phyloP scores from a whole-genome alignment of 1,284 basidiomycete species.

The Heterobasidion annosum region DNA sequence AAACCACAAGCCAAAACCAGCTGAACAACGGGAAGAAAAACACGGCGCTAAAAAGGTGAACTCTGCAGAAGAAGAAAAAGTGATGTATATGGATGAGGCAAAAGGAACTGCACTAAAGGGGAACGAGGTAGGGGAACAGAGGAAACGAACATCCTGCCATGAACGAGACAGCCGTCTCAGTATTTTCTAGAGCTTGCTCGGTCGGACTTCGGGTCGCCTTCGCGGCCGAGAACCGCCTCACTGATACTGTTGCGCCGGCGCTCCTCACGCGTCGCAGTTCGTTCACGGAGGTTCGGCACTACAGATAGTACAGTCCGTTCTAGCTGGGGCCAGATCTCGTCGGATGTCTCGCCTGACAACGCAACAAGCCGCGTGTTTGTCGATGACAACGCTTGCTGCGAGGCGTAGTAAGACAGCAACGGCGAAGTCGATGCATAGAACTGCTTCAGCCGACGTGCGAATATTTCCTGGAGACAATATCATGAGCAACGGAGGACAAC shows the following conservation, averaged over 20 bases:
- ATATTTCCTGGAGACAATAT: slow-evolving; percentile 54
- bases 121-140: neutral
- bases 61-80: neutral
- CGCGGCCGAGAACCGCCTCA: slow-evolving; percentile 27
- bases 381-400: slow-evolving; percentile 14
- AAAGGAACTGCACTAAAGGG: neutral
- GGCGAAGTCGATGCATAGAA: slow-evolving; percentile 90
- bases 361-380: slow-evolving; percentile 46
- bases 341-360: slow-evolving; percentile 76
- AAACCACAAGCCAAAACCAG: neutral
- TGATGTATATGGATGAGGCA: neutral
- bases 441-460: slow-evolving; percentile 69
- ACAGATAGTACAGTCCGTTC: slow-evolving; percentile 48
- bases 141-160: neutral
- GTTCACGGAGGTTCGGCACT: slow-evolving; percentile 50
- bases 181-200: neutral
- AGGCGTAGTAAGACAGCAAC: slow-evolving; percentile 71
- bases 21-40: neutral
- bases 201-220: slow-evolving; percentile 7
- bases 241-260: slow-evolving; percentile 41
- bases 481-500: neutral
- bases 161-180: too few relatives aligned
- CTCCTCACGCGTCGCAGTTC: slow-evolving; percentile 21
- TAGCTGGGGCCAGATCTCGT: slow-evolving; percentile 89
- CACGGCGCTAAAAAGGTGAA: neutral